Evolutionary conservation across 2,329 filamentous ascomycete genomes (phyloP).

Genomic region (Knoxdaviesia capensis): DNA sequence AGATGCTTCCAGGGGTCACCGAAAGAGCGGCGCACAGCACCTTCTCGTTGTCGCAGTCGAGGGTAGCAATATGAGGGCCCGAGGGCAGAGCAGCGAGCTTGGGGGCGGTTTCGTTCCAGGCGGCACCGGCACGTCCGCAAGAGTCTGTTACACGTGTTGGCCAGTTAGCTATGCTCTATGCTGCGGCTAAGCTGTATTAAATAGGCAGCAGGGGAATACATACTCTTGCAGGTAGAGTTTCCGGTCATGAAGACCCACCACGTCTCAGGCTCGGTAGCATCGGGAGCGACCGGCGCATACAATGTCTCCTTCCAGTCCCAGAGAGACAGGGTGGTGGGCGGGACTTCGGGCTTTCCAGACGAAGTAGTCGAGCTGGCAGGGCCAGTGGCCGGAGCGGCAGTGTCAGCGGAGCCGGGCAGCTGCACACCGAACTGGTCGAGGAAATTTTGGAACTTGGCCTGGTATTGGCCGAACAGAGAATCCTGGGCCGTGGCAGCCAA

Average conservation of each 20-base stretch:
- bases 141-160: slow-evolving; percentile 24
- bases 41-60: slow-evolving; percentile 58
- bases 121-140: slow-evolving; percentile 42
- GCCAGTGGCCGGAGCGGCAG: not conserved
- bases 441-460: slow-evolving; percentile 43
- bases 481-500: slow-evolving; percentile 32
- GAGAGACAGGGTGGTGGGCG: slow-evolving; percentile 35
- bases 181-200: not conserved
- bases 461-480: slow-evolving; percentile 32
- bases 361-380: not conserved
- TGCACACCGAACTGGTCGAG: slow-evolving; percentile 37
- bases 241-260: slow-evolving; percentile 60
- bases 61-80: slow-evolving; percentile 43
- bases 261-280: slow-evolving; percentile 44
- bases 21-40: slow-evolving; percentile 61
- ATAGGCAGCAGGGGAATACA: slow-evolving; percentile 7
- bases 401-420: slow-evolving; percentile 23
- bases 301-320: slow-evolving; percentile 53
- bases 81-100: slow-evolving; percentile 40
- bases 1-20: slow-evolving; percentile 40
- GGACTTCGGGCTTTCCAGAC: not conserved
- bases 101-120: slow-evolving; percentile 44
- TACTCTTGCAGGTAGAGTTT: slow-evolving; percentile 59
- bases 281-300: slow-evolving; percentile 37
- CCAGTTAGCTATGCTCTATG: slow-evolving; percentile 7